Conservation (phyloP, 345 rosid species). For the Aurinia saxatilis region DNA sequence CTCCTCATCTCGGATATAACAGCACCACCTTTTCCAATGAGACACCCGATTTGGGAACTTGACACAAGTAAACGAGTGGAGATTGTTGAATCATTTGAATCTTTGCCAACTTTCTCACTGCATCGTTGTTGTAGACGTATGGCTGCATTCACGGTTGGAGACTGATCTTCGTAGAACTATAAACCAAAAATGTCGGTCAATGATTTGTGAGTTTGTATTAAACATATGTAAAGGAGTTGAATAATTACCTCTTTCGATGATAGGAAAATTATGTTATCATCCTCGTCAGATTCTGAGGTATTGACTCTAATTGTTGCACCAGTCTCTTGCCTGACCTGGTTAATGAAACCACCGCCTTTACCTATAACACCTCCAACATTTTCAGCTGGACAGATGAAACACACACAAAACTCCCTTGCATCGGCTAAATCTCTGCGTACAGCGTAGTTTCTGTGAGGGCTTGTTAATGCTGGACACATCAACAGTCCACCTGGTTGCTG, state of each 20-base stretch:
- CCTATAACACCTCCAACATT: conserved; percentile 71
- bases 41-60: conserved; percentile 63
- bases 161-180: conserved; percentile 59
- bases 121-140: conserved; percentile 62
- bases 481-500: conserved; percentile 42
- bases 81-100: conserved; percentile 45
- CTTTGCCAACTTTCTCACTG: conserved; percentile 65
- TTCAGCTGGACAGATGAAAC: conserved; percentile 53
- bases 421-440: conserved; percentile 41
- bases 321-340: conserved; percentile 64
- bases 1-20: conserved; percentile 71
- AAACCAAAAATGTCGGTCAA: background rate
- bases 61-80: conserved; percentile 69
- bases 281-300: conserved; percentile 50
- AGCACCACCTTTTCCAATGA: conserved; percentile 70
- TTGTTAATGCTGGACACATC: conserved; percentile 37
- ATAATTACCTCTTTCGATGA: conserved; percentile 68
- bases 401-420: conserved; percentile 59
- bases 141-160: conserved; percentile 64
- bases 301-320: conserved; percentile 67
- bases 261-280: conserved; percentile 56
- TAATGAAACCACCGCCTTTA: conserved; percentile 62
- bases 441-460: conserved; percentile 52
- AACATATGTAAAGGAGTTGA: background rate
- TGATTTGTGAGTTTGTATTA: background rate